phyloP scores from a whole-genome alignment of 345 rosid species.

The Iberis pinnata region DNA sequence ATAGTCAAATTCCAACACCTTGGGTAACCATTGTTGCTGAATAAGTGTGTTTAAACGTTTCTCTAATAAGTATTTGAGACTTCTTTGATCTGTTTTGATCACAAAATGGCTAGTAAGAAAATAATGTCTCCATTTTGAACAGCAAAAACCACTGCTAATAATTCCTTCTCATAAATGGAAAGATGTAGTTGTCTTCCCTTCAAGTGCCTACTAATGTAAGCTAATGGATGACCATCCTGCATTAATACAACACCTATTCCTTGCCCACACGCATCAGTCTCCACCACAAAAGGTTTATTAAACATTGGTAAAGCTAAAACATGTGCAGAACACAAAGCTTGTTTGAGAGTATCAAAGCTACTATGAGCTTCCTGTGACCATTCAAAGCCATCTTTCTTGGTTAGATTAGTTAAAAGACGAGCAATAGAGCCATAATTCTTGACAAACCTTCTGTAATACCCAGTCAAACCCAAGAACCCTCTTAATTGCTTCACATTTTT shows the following conservation, averaged over 20 bases:
- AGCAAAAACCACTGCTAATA: background rate
- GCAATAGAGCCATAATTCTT: background rate
- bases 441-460: background rate
- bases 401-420: background rate
- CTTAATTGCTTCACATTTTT: too few relatives aligned
- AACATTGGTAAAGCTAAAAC: background rate
- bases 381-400: background rate
- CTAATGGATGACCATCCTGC: background rate
- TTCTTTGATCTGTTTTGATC: too few relatives aligned
- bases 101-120: background rate
- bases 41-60: background rate
- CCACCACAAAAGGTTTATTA: background rate
- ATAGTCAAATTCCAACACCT: background rate
- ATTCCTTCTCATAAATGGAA: background rate
- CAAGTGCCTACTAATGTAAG: background rate
- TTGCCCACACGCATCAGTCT: background rate
- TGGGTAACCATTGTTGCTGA: background rate
- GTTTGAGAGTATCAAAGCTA: rapidly evolving
- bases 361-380: background rate
- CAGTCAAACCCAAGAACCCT: too few relatives aligned
- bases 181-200: background rate
- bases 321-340: background rate
- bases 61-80: too few relatives aligned
- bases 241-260: background rate
- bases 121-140: background rate